A percentile compares a stretch with the other conserved stretches of the same genome.
These are phyloP conservation scores for Pseudovirgaria hyperparasitica DNA, from an alignment of 2,329 filamentous ascomycete genomes.

Conservation along the genomic window DNA sequence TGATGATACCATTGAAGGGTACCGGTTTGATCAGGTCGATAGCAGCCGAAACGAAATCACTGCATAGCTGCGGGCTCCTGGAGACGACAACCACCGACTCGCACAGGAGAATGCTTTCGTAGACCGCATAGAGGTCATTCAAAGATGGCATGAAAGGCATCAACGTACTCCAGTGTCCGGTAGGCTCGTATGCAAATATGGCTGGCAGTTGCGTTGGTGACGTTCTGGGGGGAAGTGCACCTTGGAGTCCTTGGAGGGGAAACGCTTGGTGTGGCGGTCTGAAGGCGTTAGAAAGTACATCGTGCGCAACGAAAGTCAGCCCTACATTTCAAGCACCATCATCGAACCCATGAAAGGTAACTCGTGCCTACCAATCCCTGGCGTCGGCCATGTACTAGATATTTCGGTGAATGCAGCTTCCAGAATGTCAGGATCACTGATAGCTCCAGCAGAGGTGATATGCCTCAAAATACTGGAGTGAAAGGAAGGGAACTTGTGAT, in stretches of 20 bases:
- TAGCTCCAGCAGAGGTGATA: slow-evolving; percentile 23
- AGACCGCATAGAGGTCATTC: slow-evolving; percentile 27
- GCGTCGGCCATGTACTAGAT: slow-evolving; percentile 19
- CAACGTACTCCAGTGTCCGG: slow-evolving; percentile 25
- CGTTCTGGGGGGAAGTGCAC: slow-evolving; percentile 16
- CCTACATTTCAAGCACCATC: slow-evolving; percentile 23
- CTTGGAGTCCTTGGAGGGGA: slow-evolving; percentile 25
- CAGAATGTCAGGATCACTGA: slow-evolving; percentile 25
- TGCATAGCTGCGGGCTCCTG: slow-evolving; percentile 28
- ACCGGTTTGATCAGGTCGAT: slow-evolving; percentile 27
- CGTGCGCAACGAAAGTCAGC: neutral
- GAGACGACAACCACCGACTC: slow-evolving; percentile 27
- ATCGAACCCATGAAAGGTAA: slow-evolving; percentile 26
- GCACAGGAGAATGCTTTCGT: slow-evolving; percentile 27
- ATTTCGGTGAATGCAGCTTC: slow-evolving; percentile 26
- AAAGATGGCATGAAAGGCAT: slow-evolving; percentile 28
- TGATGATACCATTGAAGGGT: slow-evolving; percentile 26
- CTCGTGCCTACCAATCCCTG: slow-evolving; percentile 22
- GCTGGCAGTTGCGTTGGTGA: slow-evolving; percentile 14
- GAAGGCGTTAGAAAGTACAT: neutral
- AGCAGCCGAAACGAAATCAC: slow-evolving; percentile 26
- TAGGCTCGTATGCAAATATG: slow-evolving; percentile 27
- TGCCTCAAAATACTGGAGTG: slow-evolving; percentile 20
- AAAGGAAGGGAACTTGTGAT: slow-evolving; percentile 26
- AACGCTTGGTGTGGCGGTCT: slow-evolving; percentile 26